These are phyloP conservation scores for Mucor circinelloides DNA, from an alignment of 371 early-diverging fungal genomes.

Conservation along the genomic window DNA sequence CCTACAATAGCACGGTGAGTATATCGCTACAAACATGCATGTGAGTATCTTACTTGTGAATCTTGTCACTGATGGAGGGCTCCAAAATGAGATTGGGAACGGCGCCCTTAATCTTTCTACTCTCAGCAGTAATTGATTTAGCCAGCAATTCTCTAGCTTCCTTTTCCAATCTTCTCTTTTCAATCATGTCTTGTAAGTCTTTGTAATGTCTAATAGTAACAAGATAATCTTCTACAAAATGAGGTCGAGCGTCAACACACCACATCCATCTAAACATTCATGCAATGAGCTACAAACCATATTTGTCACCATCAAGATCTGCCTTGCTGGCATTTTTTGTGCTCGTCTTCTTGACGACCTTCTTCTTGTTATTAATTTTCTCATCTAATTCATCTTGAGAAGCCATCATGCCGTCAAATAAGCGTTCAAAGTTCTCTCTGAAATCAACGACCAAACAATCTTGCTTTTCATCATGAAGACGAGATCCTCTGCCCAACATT, in stretches of 20 bases:
- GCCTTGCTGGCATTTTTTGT: neutral
- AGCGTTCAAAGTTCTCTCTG: constrained; percentile 62
- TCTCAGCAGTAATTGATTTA: neutral
- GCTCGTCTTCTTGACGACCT: neutral
- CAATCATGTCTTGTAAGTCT: neutral
- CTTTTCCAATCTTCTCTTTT: neutral
- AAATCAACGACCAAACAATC: constrained; percentile 88
- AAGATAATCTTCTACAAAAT: neutral
- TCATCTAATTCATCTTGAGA: neutral
- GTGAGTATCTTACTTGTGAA: neutral
- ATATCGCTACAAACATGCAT: no score
- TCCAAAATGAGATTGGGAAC: neutral
- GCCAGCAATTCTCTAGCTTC: neutral
- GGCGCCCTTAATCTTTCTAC: neutral
- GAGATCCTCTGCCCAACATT: constrained; percentile 94
- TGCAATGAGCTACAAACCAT: neutral
- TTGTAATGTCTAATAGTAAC: neutral
- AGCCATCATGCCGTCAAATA: neutral
- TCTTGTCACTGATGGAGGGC: neutral
- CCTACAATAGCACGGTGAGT: neutral
- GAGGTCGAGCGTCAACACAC: neutral
- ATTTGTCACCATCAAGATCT: neutral
- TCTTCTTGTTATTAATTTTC: neutral
- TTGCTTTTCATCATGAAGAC: constrained; percentile 64
- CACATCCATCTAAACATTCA: no score